Percentiles rank a stretch among this genome's conserved stretches.
Conservation (phyloP, 768 basidiomycete species). For the Fistulinella prunicolor region DNA sequence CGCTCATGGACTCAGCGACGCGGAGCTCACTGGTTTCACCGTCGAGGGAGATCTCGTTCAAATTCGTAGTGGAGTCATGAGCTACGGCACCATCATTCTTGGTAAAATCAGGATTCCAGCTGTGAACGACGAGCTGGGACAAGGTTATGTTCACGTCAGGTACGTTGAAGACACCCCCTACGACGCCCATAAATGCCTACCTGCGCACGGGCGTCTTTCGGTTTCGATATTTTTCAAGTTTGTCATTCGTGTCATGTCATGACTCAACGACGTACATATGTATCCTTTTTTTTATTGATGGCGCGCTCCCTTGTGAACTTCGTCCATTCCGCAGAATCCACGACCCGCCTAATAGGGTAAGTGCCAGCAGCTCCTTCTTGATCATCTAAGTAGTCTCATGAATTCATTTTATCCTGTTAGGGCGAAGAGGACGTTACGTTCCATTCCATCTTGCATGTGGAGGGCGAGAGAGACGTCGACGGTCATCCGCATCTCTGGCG, state of each 20-base stretch:
- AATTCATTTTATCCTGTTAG: constrained; percentile 33
- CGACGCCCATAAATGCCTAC: constrained; percentile 1
- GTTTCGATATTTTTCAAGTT: constrained; percentile 4
- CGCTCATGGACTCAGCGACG: constrained; percentile 49
- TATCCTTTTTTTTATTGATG: constrained; percentile 7
- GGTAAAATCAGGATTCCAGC: constrained; percentile 75
- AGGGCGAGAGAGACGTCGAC: constrained; percentile 45
- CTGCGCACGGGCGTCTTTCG: constrained; percentile 8
- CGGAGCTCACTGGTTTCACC: constrained; percentile 49
- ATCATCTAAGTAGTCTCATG: constrained; percentile 5
- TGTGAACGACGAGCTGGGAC: constrained; percentile 55
- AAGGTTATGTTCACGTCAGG: constrained; percentile 72
- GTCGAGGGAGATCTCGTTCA: constrained; percentile 43
- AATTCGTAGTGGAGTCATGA: constrained; percentile 53
- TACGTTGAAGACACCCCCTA: constrained; percentile 29
- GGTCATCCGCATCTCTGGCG: constrained; percentile 55
- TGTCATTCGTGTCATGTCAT: constrained; percentile 3
- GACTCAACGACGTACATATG: constrained; percentile 12
- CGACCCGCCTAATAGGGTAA: constrained; percentile 68
- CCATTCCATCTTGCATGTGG: constrained; percentile 68
- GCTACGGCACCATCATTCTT: constrained; percentile 69
- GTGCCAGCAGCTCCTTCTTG: constrained; percentile 14
- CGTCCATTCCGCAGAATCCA: constrained; percentile 51
- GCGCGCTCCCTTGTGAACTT: not conserved
- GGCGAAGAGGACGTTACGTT: constrained; percentile 64